phyloP scores from a whole-genome alignment of 2,329 filamentous ascomycete species.

The Colletotrichum paranaense region DNA sequence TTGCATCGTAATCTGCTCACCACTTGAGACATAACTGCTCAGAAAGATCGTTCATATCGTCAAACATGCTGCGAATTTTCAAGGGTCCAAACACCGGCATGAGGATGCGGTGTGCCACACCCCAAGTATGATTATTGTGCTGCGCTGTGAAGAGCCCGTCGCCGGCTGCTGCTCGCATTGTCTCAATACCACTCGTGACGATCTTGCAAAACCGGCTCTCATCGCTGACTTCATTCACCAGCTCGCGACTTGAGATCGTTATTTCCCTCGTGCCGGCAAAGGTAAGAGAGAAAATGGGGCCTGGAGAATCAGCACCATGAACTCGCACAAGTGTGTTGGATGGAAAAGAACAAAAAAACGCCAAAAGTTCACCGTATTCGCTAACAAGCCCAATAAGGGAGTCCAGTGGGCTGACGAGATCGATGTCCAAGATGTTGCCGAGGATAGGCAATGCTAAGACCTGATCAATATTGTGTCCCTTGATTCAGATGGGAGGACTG shows the following conservation, averaged over 20 bases:
- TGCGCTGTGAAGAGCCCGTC: conserved; percentile 4
- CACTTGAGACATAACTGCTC: conserved; percentile 63
- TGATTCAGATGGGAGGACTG: too few relatives aligned
- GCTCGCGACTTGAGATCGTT: not conserved
- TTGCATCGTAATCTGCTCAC: too few relatives aligned
- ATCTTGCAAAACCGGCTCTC: not conserved
- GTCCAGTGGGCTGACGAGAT: conserved; percentile 1
- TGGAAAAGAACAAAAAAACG: too few relatives aligned
- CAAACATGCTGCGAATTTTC: conserved; percentile 70
- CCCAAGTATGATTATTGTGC: conserved; percentile 19
- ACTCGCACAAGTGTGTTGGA: too few relatives aligned
- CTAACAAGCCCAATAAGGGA: conserved; percentile 6
- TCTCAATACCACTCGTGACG: not conserved
- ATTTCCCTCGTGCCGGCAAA: not conserved
- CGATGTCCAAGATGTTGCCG: conserved; percentile 9
- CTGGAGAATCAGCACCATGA: too few relatives aligned
- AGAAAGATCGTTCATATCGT: conserved; percentile 62
- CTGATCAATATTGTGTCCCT: too few relatives aligned
- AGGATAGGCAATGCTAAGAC: conserved; percentile 1
- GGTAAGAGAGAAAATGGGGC: too few relatives aligned
- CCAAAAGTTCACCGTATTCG: too few relatives aligned
- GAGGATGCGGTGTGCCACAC: conserved; percentile 72
- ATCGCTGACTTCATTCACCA: not conserved
- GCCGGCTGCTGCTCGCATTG: not conserved
- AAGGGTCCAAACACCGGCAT: conserved; percentile 78